Evolutionary conservation across 1,139 yeast genomes (phyloP), one percentile per base, ranked within the genome.

Genomic region (Meyerozyma elateridarum): DNA sequence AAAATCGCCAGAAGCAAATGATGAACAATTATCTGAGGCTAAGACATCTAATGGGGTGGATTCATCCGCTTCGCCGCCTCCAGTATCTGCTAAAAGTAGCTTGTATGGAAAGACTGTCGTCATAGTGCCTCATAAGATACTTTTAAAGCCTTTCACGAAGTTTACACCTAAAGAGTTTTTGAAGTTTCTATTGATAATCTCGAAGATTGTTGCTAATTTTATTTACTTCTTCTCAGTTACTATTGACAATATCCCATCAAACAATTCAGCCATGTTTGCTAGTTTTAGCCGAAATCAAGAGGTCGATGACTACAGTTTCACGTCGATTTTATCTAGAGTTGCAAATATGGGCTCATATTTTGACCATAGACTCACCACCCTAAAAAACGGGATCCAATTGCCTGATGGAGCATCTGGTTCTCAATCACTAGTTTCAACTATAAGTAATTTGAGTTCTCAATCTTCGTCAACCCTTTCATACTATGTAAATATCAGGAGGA

Each of bases 41-140:
- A 24, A 30, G 13, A 36, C 39, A 16, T 37, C 34, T 5, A 16
- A 32, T 7, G 18, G 34, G 21, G 24, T 17, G 34, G 29, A n/a
- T n/a, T n/a, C 36, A 15, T 27, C 38, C 26, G 47, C 31, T 6
- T 18, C n/a, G 31, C 34, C 31, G 13, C 31, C 9, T 20, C 33
- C 2, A 32, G 33, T 15, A 52, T n/a, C n/a, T n/a, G n/a, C n/a
- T n/a, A n/a, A n/a, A n/a, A 8, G 13, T 5, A 12, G 32, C 6
- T 19, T 25, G 6, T 29, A 31, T 8, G 33, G 31, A n/a, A 42
- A 59, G 36, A 59, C 53, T 36, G 43, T 61, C 31, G 58, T 66
- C 3, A 57, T 68, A 6, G 59, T 68, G 2, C 73, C 75, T 0
- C 73, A 69, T 38, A 60, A 61, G 35, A 63, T 69, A 5, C 51